Conservation (phyloP, 2,329 filamentous ascomycete species). For the Fusarium armeniacum region DNA sequence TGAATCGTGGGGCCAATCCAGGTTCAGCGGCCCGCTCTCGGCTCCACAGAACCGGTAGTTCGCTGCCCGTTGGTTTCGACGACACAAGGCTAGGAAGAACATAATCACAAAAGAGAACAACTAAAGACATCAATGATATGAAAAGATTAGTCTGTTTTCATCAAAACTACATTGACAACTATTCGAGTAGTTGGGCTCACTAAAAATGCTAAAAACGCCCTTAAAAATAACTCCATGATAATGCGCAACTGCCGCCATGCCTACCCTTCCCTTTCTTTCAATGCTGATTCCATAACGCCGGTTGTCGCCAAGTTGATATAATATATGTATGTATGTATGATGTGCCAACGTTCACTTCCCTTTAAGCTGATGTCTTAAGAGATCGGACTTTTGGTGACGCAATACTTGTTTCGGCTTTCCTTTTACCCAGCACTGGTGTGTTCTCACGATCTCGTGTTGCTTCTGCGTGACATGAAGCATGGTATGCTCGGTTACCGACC, state of each 20-base stretch:
- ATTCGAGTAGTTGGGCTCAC: slow-evolving; percentile 4
- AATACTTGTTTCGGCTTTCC: slow-evolving; percentile 76
- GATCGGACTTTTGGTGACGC: slow-evolving; percentile 56
- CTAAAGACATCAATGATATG: not conserved
- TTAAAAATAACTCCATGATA: slow-evolving; percentile 34
- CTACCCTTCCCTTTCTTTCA: slow-evolving; percentile 16
- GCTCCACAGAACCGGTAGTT: slow-evolving; percentile 36
- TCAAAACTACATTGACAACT: slow-evolving; percentile 12
- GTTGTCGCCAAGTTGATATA: slow-evolving; percentile 23
- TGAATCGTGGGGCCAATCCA: slow-evolving; percentile 38
- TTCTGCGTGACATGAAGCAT: slow-evolving; percentile 90
- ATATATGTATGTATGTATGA: slow-evolving; percentile 12
- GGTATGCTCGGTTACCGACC: slow-evolving; percentile 84
- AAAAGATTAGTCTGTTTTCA: not conserved
- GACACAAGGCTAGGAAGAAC: not conserved
- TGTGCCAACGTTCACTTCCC: not conserved
- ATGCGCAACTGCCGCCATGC: slow-evolving; percentile 34
- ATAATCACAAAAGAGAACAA: not conserved
- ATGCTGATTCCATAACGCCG: slow-evolving; percentile 42
- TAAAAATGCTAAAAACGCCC: slow-evolving; percentile 22
- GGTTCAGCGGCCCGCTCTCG: slow-evolving; percentile 40
- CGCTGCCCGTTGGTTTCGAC: slow-evolving; percentile 1
- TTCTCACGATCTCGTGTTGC: slow-evolving; percentile 75
- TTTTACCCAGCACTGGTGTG: slow-evolving; percentile 74
- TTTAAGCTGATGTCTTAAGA: slow-evolving; percentile 54